Conservation (phyloP, 2,329 filamentous ascomycete genomes). For the Cryphonectria radicalis region DNA sequence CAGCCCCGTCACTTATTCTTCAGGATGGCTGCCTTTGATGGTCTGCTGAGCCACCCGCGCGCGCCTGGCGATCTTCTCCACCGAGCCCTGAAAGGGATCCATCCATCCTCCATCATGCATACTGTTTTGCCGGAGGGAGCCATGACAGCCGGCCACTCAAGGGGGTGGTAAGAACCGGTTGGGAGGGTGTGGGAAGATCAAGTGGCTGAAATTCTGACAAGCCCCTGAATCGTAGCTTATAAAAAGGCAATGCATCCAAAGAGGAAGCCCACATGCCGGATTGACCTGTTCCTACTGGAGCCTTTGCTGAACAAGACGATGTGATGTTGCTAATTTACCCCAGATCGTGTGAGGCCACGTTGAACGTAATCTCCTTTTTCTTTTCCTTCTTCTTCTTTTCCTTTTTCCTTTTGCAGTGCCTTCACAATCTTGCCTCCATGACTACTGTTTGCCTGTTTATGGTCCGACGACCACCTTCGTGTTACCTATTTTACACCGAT, state of each 20-base stretch:
- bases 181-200: constrained; percentile 3
- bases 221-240: constrained; percentile 5
- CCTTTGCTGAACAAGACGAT: background rate
- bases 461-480: constrained; percentile 2
- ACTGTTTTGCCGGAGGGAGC: constrained; percentile 4
- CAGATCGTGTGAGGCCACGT: constrained; percentile 12
- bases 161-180: constrained; percentile 7
- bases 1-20: background rate
- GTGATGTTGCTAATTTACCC: constrained; percentile 9
- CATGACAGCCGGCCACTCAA: constrained; percentile 7
- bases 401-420: background rate
- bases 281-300: background rate
- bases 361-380: background rate
- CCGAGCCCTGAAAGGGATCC: background rate
- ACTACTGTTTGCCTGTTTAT: constrained; percentile 12
- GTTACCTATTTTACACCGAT: constrained; percentile 3
- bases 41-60: constrained; percentile 15
- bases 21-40: constrained; percentile 5
- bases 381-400: too few relatives aligned
- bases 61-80: constrained; percentile 1
- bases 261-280: constrained; percentile 6
- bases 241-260: background rate
- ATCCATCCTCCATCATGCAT: constrained; percentile 15
- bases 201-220: constrained; percentile 1
- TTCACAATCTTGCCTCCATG: constrained; percentile 9